Evolutionary conservation across 78 protist genomes (phyloP).

Genomic region (Blattamonas nauphoetae): DNA sequence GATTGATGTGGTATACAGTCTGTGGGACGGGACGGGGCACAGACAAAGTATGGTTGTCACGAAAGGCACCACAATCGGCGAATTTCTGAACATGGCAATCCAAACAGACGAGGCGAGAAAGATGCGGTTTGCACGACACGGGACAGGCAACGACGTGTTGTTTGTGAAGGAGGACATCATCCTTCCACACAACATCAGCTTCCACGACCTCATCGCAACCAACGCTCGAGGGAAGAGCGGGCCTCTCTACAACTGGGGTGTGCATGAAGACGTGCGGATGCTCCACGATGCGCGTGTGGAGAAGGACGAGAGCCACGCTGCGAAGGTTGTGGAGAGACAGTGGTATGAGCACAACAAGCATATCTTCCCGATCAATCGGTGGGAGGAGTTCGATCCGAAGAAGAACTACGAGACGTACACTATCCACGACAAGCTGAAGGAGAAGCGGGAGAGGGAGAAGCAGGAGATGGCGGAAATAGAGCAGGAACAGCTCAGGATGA

Average conservation of each 20-base stretch:
- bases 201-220: slow-evolving; percentile 69
- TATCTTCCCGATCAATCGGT: slow-evolving; percentile 73
- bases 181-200: slow-evolving; percentile 67
- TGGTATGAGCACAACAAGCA: slow-evolving; percentile 82
- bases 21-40: slow-evolving; percentile 86
- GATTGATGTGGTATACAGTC: slow-evolving; percentile 56
- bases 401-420: neutral
- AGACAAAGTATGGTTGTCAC: slow-evolving; percentile 27
- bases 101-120: slow-evolving; percentile 29
- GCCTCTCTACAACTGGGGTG: slow-evolving; percentile 71
- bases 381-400: slow-evolving; percentile 32
- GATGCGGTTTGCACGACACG: slow-evolving; percentile 22
- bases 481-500: neutral
- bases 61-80: slow-evolving; percentile 56
- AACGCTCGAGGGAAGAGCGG: slow-evolving; percentile 79
- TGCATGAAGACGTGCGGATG: slow-evolving; percentile 75
- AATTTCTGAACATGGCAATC: slow-evolving; percentile 35
- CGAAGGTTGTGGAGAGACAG: slow-evolving; percentile 53
- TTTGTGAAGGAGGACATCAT: slow-evolving; percentile 82
- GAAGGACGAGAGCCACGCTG: slow-evolving; percentile 79
- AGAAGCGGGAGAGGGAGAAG: neutral
- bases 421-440: neutral
- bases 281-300: slow-evolving; percentile 59
- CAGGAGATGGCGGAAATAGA: neutral
- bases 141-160: slow-evolving; percentile 52